Base-by-base conservation (phyloP, 2,329 filamentous ascomycete genomes). In the Claviceps quebecensis region DNA sequence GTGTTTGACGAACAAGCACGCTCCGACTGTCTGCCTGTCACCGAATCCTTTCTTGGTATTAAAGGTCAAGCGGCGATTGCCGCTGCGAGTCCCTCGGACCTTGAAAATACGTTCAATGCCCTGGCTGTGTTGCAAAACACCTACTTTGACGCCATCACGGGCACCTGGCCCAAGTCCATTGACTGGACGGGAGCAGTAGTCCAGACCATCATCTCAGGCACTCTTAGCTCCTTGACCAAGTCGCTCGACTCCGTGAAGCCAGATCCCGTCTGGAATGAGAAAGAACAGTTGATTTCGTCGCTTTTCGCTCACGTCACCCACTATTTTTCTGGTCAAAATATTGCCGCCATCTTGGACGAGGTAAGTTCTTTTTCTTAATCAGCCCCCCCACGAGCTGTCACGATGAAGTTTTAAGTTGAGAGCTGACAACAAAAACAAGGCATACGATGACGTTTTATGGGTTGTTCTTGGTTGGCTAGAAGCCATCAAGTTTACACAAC, bases 361-460 rank as follows among this genome's bases (percentile, higher is more conserved):
- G 70, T 72, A 55, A 41, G 55, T 23, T 23, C 19, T 22, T 19
- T 54, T 23, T 23, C 19, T 22, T 19, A 5, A 14, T 14, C 40
- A 11, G 11, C 11, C 39, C 7, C 39, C n/a, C 39, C 38, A n/a
- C 19, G 17, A 6, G 11, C 40, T 23, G 40, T 19, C 6, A 43
- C 14, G 19, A 6, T n/a, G 14, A 40, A 19, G 22, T 41, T 41
- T 11, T 9, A 34, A 11, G 9, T 34, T 4, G 9, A 8, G 13
- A 40, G 37, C 49, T 46, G 37, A 50, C 16, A 34, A 34, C 8
- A 2, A 16, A 29, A 11, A 16, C 16, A 2, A 93, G 71, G 91
- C 91, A 0, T 95, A 84, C 63, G 91, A 96, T 62, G 91, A 97
- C 64, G 95, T 95, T 70, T 77, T 95, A 2, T 97, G 91, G 91